Evolutionary conservation across 768 basidiomycete genomes (phyloP), one percentile per base, ranked within the genome.

Genomic region (Pleurotus tuber-regium): DNA sequence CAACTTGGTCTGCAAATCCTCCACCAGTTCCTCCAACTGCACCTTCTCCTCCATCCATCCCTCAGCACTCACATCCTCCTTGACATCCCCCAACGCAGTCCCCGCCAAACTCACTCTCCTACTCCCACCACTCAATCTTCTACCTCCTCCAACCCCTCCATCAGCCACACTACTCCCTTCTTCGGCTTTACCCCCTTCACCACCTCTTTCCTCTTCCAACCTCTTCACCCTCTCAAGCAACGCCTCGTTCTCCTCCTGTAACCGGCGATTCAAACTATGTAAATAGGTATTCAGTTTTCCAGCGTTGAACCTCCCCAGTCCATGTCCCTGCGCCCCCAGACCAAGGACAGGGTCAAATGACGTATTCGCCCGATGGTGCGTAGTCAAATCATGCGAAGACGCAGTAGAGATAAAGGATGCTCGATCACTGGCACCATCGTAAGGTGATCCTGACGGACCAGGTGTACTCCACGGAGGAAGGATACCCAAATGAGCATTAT

Each of bases 321-420:
- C 87, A 36, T 82, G 78, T 14, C 79, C 82, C 31, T 75, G 74
- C 21, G 79, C 81, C 21, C 83, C 86, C 41, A 87, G 82, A 11
- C 88, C 89, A 63, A 90, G 82, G 1, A 84, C 80, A 21, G 89
- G 89, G 60, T 94, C 93, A 55, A 94, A 92, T 6, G 91, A 93
- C 10, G 90, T 89, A 61, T 96, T 95, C 51, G 82, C 87, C 7
- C 89, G 81, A 48, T 78, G 76, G 62, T 90, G 84, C 4, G 85
- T 83, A 2, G 90, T 91, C 35, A 96, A 73, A 63, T 96, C 92
- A 57, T 95, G 89, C 19, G 93, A 93, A 1, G 91, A 92, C 1
- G 88, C 81, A 1, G 87, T 91, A 3, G 91, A 92, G 41, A 89
- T 73, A 65, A 87, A 83, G 1, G 91, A 92, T 0, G 75, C 80